phyloP scores from a whole-genome alignment of 208 protist species.

The Leishmania gerbilli region DNA sequence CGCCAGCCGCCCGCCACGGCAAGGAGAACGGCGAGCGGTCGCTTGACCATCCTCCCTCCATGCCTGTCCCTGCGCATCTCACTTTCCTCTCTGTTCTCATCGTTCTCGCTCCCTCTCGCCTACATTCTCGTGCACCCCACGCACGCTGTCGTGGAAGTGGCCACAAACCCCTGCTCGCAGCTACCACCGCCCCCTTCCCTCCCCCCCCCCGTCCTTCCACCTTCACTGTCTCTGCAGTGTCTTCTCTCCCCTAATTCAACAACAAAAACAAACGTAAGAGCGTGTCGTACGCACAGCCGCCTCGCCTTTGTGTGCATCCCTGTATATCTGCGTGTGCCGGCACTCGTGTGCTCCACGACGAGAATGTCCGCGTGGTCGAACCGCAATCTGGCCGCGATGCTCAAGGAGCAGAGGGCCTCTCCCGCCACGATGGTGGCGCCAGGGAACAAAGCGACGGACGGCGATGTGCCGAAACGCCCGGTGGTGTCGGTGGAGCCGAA shows the following conservation, averaged over 20 bases:
- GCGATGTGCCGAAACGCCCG: slow-evolving; percentile 7
- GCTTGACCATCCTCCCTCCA: neutral
- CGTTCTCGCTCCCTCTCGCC: neutral
- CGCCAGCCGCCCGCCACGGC: neutral
- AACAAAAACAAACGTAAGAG: neutral
- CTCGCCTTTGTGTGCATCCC: neutral
- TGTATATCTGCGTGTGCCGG: neutral
- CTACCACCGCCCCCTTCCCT: neutral
- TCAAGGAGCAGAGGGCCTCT: slow-evolving; percentile 57
- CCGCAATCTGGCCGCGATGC: slow-evolving; percentile 56
- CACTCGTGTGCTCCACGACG: neutral
- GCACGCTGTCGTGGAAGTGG: neutral
- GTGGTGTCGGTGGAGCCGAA: slow-evolving; percentile 12
- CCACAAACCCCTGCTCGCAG: neutral
- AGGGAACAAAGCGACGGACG: neutral
- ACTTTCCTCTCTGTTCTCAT: neutral
- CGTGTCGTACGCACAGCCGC: neutral
- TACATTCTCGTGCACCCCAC: neutral
- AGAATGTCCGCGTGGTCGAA: slow-evolving; percentile 68
- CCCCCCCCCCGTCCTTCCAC: no score
- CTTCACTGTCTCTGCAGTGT: neutral
- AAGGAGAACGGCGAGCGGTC: neutral
- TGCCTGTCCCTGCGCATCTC: neutral
- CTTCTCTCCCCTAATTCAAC: neutral
- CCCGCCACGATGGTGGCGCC: slow-evolving; percentile 8